Evolutionary conservation across 495 filamentous ascomycete species (phyloP).

Genomic region (Aspergillus incahuasiensis): DNA sequence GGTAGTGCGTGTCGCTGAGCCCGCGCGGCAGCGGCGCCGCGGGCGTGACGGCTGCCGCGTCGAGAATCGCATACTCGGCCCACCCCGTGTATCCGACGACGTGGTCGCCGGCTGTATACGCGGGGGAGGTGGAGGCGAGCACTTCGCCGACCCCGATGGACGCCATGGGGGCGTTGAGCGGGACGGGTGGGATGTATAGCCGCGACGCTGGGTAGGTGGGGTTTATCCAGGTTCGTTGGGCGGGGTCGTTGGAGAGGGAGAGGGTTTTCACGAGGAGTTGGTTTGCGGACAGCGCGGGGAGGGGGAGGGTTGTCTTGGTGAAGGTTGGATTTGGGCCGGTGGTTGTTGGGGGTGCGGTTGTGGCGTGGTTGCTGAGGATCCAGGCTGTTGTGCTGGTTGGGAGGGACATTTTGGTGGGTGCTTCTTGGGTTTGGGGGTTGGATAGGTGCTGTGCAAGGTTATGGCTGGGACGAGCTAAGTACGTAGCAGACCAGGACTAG

Average conservation of each 20-base stretch:
- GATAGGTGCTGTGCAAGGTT: no score
- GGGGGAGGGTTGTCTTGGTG: slow-evolving; percentile 36
- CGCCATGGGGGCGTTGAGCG: slow-evolving; percentile 55
- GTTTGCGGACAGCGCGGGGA: slow-evolving; percentile 43
- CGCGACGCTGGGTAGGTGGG: slow-evolving; percentile 38
- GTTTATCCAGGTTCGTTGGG: slow-evolving; percentile 63
- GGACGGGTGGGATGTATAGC: slow-evolving; percentile 56
- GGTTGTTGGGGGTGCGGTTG: slow-evolving; percentile 3
- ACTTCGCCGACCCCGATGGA: slow-evolving; percentile 47
- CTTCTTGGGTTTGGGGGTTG: no score
- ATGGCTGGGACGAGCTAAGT: no score
- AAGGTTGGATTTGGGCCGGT: slow-evolving; percentile 39
- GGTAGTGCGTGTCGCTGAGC: slow-evolving; percentile 43
- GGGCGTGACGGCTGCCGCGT: slow-evolving; percentile 27
- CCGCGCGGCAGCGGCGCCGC: slow-evolving; percentile 31
- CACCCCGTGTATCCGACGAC: slow-evolving; percentile 39
- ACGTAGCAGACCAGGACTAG: no score
- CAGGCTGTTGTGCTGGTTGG: no score
- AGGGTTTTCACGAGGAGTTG: slow-evolving; percentile 56
- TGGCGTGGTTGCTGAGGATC: no score
- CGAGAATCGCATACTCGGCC: slow-evolving; percentile 46
- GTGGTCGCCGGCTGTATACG: slow-evolving; percentile 29
- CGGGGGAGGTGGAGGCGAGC: slow-evolving; percentile 28
- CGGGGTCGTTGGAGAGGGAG: slow-evolving; percentile 65
- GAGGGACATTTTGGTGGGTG: no score